phyloP scores from a whole-genome alignment of 1,284 basidiomycete genomes.

The Cutaneotrichosporon curvatum region DNA sequence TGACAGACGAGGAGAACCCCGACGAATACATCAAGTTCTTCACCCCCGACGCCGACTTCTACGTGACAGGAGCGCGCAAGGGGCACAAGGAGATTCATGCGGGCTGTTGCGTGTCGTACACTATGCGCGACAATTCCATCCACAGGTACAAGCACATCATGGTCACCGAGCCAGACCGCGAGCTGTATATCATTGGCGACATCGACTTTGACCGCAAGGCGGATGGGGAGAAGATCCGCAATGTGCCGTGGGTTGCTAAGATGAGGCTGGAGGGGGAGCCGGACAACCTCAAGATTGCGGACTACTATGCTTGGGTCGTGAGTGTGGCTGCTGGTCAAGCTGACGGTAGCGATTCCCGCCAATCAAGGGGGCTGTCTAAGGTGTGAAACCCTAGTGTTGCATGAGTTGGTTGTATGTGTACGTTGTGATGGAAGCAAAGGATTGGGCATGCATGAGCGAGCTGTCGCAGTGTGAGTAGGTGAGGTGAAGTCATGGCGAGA shows the following conservation, averaged over 20 bases:
- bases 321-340: no score
- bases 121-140: background rate
- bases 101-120: background rate
- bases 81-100: background rate
- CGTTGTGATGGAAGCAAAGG: no score
- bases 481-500: no score
- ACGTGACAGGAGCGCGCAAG: background rate
- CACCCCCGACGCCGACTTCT: conserved; percentile 1
- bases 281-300: background rate
- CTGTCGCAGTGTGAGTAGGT: no score
- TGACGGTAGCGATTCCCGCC: no score
- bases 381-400: no score
- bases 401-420: no score
- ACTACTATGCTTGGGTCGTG: conserved; percentile 8
- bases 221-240: background rate
- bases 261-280: background rate
- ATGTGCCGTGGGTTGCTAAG: background rate
- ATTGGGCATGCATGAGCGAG: no score
- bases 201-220: conserved; percentile 5
- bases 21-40: background rate
- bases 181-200: background rate
- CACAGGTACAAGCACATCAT: conserved; percentile 1
- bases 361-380: no score
- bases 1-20: conserved; percentile 1
- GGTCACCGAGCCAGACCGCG: background rate